phyloP scores from a whole-genome alignment of 2,329 filamentous ascomycete species.

The Setomelanomma holmii region DNA sequence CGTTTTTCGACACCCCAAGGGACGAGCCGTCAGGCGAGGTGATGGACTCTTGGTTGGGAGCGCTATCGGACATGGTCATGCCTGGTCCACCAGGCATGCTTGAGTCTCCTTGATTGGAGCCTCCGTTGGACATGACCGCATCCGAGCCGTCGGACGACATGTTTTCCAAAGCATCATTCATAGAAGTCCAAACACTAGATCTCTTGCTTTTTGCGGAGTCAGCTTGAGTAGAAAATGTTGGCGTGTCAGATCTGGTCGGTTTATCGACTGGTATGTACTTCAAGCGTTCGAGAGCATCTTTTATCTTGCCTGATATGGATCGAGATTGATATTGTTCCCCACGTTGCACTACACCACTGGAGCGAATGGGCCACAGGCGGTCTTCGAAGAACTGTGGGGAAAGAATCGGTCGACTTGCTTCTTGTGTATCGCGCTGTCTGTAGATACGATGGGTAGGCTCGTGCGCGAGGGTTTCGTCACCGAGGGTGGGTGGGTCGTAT shows the following conservation, averaged over 20 bases:
- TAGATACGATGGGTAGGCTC: neutral
- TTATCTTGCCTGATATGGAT: neutral
- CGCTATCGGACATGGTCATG: no score
- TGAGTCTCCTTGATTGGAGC: neutral
- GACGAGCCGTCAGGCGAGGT: no score
- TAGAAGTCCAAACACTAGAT: no score
- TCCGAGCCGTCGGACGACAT: neutral
- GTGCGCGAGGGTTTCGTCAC: neutral
- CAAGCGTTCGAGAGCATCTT: no score
- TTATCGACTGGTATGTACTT: no score
- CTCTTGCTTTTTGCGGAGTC: no score
- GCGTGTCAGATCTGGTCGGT: no score
- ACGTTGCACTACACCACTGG: neutral
- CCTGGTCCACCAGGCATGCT: no score
- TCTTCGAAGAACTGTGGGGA: neutral
- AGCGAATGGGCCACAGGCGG: neutral
- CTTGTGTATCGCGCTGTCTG: neutral
- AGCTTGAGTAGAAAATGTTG: no score
- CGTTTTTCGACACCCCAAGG: no score
- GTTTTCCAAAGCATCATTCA: no score
- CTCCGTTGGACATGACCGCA: neutral
- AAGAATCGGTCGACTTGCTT: neutral
- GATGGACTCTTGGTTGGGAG: no score
- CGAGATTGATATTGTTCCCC: neutral
- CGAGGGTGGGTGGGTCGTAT: neutral